Base-by-base conservation (phyloP, 1,139 yeast species). In the Suhomyces terraborum region DNA sequence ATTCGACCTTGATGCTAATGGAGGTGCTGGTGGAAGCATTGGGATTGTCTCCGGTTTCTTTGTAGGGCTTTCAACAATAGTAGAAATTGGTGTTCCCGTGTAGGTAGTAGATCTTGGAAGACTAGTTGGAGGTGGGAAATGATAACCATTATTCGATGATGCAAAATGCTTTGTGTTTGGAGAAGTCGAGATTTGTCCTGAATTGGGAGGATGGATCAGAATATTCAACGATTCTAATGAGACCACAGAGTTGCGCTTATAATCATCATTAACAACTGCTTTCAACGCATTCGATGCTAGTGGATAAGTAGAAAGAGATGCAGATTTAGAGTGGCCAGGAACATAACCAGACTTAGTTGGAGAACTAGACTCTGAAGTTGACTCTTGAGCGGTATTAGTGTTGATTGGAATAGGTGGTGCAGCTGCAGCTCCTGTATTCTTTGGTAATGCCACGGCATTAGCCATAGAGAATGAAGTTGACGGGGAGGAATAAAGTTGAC, bases 281-380 rank as follows among this genome's bases (percentile, higher is more conserved):
- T 82, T 85, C 48, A 83, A 66, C 9, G 84, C 88, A 45, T 71
- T 58, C 34, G 85, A 79, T 8, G 88, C 88, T 7, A 85, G 68
- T 3, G 79, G 65, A 47, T 63, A 64, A 16, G 62, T 42, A 8
- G 69, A 59, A 38, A 65, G 51, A 4, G 73, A 64, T 6, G 70
- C 63, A n/a, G 73, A 54, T 48, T 64, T 66, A 32, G 64, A 45
- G 46, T 67, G 72, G 14, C 69, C 69, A 37, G 66, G 62, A 16
- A 43, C 49, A 49, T 21, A 51, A 35, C 53, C 49, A 35, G 55
- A 52, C 30, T 57, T 54, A 3, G 59, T 48, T 4, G 63, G 63
- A 8, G 62, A 53, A 25, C 28, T 40, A 2, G 39, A 41, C 16
- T 19, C 35, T 5, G 39, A 40, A 24, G 37, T 26, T n/a, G 43